A percentile compares a stretch with the other conserved stretches of the same genome.
These are phyloP conservation scores for Starmerella floricola DNA, from an alignment of 805 yeast genomes.

Conservation along the genomic window DNA sequence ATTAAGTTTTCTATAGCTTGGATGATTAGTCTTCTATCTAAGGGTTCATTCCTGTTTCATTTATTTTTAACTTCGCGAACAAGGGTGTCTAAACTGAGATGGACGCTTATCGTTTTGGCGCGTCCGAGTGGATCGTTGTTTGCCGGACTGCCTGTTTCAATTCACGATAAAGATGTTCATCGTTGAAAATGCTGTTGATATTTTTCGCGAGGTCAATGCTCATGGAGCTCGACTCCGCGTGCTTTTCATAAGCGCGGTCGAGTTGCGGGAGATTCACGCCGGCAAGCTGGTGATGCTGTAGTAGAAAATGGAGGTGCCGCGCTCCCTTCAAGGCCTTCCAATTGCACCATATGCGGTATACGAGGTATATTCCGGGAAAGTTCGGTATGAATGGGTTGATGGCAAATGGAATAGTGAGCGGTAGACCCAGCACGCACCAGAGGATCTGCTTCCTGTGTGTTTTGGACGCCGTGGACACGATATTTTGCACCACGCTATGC, in stretches of 20 bases:
- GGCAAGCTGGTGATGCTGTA: slow-evolving; percentile 35
- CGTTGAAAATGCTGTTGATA: slow-evolving; percentile 12
- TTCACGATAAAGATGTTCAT: slow-evolving; percentile 11
- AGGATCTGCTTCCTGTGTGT: slow-evolving; percentile 47
- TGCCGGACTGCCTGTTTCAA: slow-evolving; percentile 20
- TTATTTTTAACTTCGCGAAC: too few species aligned
- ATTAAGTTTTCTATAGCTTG: too few species aligned
- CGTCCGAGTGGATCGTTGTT: slow-evolving; percentile 2
- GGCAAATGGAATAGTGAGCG: slow-evolving; percentile 69
- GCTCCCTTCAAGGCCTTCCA: slow-evolving; percentile 68
- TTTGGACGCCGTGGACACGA: slow-evolving; percentile 37
- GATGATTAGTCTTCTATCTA: too few species aligned
- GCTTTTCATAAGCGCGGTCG: slow-evolving; percentile 6
- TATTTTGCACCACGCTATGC: slow-evolving; percentile 26
- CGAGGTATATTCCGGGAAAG: slow-evolving; percentile 77
- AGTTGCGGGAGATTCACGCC: slow-evolving; percentile 20
- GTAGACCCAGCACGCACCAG: slow-evolving; percentile 48
- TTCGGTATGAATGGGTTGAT: slow-evolving; percentile 80
- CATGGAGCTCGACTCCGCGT: neutral
- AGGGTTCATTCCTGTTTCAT: too few species aligned
- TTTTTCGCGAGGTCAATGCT: slow-evolving; percentile 4
- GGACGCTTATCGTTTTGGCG: too few species aligned
- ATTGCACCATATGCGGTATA: slow-evolving; percentile 75
- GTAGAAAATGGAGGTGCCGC: slow-evolving; percentile 47
- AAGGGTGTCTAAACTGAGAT: too few species aligned